Percentiles rank a stretch among this genome's conserved stretches.
phyloP scores from a whole-genome alignment of 768 basidiomycete genomes.

The Hebeloma cylindrosporum region DNA sequence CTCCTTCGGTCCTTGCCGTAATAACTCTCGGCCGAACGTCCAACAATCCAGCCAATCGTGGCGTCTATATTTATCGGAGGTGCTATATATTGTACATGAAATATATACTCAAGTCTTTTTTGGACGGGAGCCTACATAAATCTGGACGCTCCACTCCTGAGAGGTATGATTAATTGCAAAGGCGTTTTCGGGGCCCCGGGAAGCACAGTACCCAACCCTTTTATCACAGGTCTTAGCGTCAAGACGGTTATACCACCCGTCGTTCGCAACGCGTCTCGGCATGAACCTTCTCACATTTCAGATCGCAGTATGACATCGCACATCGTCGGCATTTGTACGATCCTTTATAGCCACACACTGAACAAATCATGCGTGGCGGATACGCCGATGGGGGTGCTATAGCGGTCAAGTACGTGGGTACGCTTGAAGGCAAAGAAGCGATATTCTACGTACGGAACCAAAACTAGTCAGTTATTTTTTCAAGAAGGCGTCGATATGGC shows the following conservation, averaged over 20 bases:
- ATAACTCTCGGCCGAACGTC: no score
- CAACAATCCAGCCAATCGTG: no score
- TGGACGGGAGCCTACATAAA: no score
- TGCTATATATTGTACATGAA: no score
- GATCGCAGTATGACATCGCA: constrained; percentile 73
- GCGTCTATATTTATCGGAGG: no score
- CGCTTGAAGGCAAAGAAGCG: constrained; percentile 46
- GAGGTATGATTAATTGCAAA: no score
- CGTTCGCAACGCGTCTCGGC: constrained; percentile 81
- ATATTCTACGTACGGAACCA: constrained; percentile 47
- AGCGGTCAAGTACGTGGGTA: constrained; percentile 74
- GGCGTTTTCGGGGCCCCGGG: no score
- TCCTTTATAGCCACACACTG: constrained; percentile 88
- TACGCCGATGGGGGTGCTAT: constrained; percentile 55
- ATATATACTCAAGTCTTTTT: no score
- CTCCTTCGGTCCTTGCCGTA: no score
- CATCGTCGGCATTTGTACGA: constrained; percentile 78
- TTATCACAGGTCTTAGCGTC: neutral
- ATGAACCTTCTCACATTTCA: constrained; percentile 71
- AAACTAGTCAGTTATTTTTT: constrained; percentile 5
- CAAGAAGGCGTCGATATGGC: neutral
- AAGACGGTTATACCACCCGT: constrained; percentile 48
- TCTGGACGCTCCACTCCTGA: no score
- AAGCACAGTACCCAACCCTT: neutral
- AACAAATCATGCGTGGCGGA: constrained; percentile 72